Conservation (phyloP, 306 rosid genomes). For the Gastrolobium villosum region DNA sequence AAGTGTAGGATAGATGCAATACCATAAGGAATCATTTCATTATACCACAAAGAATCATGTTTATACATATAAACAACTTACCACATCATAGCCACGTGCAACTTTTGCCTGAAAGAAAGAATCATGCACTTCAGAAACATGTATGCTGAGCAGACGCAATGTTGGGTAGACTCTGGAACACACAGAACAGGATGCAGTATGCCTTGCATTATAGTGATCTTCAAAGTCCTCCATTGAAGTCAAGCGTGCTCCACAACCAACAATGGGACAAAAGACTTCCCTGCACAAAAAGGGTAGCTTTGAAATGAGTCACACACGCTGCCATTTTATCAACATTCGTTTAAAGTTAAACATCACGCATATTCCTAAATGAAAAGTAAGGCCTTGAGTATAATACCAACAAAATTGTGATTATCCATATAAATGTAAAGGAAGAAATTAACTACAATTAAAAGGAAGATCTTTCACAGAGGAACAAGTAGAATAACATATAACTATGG, state of each 20-base stretch:
- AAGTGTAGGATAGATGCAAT: not conserved
- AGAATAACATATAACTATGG: slow-evolving; percentile 1
- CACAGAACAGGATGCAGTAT: slow-evolving; percentile 85
- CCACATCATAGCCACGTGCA: slow-evolving; percentile 89
- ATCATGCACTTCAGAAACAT: slow-evolving; percentile 89
- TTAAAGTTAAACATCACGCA: not conserved
- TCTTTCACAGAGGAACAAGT: not conserved
- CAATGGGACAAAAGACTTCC: slow-evolving; percentile 83
- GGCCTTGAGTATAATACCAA: slow-evolving; percentile 8
- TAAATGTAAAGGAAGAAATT: not conserved
- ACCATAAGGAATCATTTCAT: slow-evolving; percentile 9
- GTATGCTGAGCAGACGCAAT: slow-evolving; percentile 79
- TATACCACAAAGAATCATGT: not conserved
- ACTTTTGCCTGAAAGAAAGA: slow-evolving; percentile 96
- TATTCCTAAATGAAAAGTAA: slow-evolving; percentile 16
- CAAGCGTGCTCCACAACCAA: slow-evolving; percentile 81
- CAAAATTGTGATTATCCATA: not conserved
- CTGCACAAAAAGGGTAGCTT: slow-evolving; percentile 53
- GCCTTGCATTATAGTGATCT: slow-evolving; percentile 90
- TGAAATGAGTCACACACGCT: slow-evolving; percentile 26
- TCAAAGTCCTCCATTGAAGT: slow-evolving; percentile 83
- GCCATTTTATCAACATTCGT: not conserved
- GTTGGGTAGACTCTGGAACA: slow-evolving; percentile 94
- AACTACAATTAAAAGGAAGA: not conserved
- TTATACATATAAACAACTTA: slow-evolving; percentile 41